These are phyloP conservation scores for Tetrapisispora arboricola DNA, from an alignment of 805 yeast genomes.

Conservation along the genomic window DNA sequence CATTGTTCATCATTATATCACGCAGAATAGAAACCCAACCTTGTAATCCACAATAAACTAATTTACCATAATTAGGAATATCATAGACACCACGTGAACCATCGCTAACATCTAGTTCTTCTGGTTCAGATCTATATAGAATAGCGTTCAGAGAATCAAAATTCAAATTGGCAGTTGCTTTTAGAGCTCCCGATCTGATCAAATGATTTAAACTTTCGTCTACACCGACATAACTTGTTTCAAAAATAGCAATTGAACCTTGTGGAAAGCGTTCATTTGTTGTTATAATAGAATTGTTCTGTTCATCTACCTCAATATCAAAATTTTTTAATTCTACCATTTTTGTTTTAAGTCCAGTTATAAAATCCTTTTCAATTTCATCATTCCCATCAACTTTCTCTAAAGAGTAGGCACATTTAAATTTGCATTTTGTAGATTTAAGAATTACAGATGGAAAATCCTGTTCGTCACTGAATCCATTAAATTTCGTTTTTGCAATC, in stretches of 20 bases:
- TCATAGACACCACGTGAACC: constrained; percentile 66
- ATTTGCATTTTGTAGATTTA: constrained; percentile 49
- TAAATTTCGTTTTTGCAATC: constrained; percentile 77
- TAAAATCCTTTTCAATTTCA: constrained; percentile 29
- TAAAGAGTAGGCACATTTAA: constrained; percentile 50
- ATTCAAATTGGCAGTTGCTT: constrained; percentile 52
- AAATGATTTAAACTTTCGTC: constrained; percentile 54
- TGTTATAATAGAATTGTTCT: constrained; percentile 41
- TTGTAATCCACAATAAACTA: constrained; percentile 83
- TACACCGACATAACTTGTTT: constrained; percentile 59
- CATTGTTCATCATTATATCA: constrained; percentile 52
- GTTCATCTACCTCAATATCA: constrained; percentile 32
- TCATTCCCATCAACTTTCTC: constrained; percentile 40
- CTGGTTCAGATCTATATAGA: constrained; percentile 71
- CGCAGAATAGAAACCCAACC: constrained; percentile 78
- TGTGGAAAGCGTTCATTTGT: constrained; percentile 65
- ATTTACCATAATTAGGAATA: constrained; percentile 62
- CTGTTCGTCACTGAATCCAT: constrained; percentile 37
- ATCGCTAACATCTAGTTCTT: constrained; percentile 70
- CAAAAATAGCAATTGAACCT: constrained; percentile 81
- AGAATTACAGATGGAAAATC: constrained; percentile 46
- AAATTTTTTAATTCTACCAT: constrained; percentile 46
- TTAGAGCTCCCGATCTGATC: constrained; percentile 66
- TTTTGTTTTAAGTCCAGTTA: constrained; percentile 60
- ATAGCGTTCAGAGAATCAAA: constrained; percentile 66